phyloP scores from a whole-genome alignment of 768 basidiomycete species.

The Basidioascus undulatus region DNA sequence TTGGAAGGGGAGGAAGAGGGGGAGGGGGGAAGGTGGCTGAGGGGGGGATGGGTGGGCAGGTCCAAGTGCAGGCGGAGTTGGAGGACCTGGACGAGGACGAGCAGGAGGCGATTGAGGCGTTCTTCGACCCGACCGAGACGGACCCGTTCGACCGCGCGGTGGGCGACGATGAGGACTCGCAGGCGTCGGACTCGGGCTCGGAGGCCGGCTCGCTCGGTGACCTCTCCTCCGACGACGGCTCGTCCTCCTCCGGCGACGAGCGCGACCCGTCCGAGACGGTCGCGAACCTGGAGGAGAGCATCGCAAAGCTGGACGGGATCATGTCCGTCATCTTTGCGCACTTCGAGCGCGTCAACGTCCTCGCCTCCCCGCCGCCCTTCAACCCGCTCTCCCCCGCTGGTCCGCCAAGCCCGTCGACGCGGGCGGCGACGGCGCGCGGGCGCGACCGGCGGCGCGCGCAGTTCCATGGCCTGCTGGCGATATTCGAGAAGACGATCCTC shows the following conservation, averaged over 20 bases:
- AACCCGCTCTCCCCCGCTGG: background rate
- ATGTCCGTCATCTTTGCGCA: conserved; percentile 65
- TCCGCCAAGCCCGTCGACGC: background rate
- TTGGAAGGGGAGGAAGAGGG: too few species aligned
- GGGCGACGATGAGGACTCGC: conserved; percentile 13
- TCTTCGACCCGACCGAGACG: conserved; percentile 36
- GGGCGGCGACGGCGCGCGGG: conserved; percentile 12
- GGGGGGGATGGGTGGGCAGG: too few species aligned
- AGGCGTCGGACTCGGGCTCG: background rate
- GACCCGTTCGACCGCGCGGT: conserved; percentile 7
- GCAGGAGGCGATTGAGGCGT: conserved; percentile 25
- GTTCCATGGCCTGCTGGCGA: conserved; percentile 68
- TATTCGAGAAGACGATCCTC: conserved; percentile 81
- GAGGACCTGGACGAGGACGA: conserved; percentile 66
- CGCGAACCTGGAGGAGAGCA: conserved; percentile 59
- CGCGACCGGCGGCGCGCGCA: conserved; percentile 30
- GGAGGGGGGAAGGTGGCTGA: too few species aligned
- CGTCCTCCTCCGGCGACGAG: conserved; percentile 15
- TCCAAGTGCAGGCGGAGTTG: too few species aligned
- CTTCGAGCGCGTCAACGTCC: conserved; percentile 27
- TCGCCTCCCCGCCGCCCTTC: background rate
- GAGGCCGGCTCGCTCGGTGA: conserved; percentile 26
- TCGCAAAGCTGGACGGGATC: conserved; percentile 72
- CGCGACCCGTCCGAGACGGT: conserved; percentile 18
- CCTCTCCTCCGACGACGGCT: conserved; percentile 43